Percentiles rank a stretch among this genome's conserved stretches.
Conservation (phyloP, 306 rosid species). For the Cyamopsis tetragonoloba region DNA sequence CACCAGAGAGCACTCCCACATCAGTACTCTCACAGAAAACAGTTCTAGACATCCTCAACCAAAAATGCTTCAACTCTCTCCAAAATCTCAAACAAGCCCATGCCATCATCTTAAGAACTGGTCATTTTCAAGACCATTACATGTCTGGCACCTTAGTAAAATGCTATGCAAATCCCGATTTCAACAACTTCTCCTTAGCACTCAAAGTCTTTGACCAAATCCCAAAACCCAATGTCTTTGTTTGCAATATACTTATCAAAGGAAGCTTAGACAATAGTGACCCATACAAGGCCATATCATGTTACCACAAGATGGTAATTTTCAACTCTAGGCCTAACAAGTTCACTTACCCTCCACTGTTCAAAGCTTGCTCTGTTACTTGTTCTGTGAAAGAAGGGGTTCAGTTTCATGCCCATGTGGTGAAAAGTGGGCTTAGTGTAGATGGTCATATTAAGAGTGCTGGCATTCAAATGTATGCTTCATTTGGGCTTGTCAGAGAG, state of each 20-base stretch:
- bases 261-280: conserved; percentile 45
- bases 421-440: conserved; percentile 39
- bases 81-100: conserved; percentile 49
- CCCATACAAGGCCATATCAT: conserved; percentile 32
- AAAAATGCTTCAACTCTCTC: conserved; percentile 38
- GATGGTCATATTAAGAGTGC: conserved; percentile 54
- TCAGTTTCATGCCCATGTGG: conserved; percentile 51
- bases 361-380: conserved; percentile 46
- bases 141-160: conserved; percentile 50
- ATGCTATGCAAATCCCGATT: conserved; percentile 37
- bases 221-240: conserved; percentile 55
- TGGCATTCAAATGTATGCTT: conserved; percentile 63
- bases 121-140: conserved; percentile 54
- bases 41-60: conserved; percentile 41
- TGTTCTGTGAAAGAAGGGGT: conserved; percentile 42
- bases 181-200: conserved; percentile 37
- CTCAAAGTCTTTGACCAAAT: conserved; percentile 44
- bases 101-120: conserved; percentile 39
- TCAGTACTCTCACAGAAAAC: conserved; percentile 49
- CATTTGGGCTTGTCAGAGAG: conserved; percentile 38
- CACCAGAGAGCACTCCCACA: conserved; percentile 20
- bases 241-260: conserved; percentile 53
- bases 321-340: conserved; percentile 50
- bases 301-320: conserved; percentile 37
- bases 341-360: conserved; percentile 53